These are phyloP conservation scores for Schizosaccharomyces pombe DNA, from an alignment of 805 yeast species.

Conservation along the genomic window ASM294v3 CU329670.1:4053001-4053500, in stretches of 20 bases:
- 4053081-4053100: conserved; percentile 90
- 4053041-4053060: conserved; percentile 91
- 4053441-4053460: too few species aligned
- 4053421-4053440: too few species aligned
- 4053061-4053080: conserved; percentile 86
- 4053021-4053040: conserved; percentile 97
- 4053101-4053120: conserved; percentile 97
- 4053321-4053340: too few species aligned
- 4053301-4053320: too few species aligned
- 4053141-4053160: conserved; percentile 95
- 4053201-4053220: conserved; percentile 86
- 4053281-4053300: too few species aligned
- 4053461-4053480: too few species aligned
- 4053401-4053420: too few species aligned
- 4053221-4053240: conserved; percentile 72
- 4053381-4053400: too few species aligned
- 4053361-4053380: too few species aligned
- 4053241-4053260: conserved; percentile 46
- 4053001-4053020: conserved; percentile 96
- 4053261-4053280: too few species aligned
- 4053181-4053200: conserved; percentile 94
- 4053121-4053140: conserved; percentile 94
- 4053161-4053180: conserved; percentile 97
- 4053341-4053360: too few species aligned
- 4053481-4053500: too few species aligned